Base-by-base conservation (phyloP, 2,329 filamentous ascomycete species). In the Ophiostoma fasciatum region DNA sequence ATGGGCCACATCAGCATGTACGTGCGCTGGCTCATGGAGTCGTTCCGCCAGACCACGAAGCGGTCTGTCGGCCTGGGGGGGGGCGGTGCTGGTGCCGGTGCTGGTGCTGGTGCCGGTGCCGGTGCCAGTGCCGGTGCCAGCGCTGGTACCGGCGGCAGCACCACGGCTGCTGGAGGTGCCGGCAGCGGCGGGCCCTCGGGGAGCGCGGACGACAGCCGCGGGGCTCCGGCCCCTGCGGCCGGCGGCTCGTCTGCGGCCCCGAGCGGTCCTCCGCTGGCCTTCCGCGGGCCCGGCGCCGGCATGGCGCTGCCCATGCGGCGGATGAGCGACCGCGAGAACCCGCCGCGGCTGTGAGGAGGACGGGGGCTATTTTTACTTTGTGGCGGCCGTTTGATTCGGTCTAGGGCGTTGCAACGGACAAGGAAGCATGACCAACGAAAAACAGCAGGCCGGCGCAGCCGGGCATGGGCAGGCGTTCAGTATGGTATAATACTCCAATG, bases 1-100 rank as follows among this genome's bases (percentile, higher is more conserved):
- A 57, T 71, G 41, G 69, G 68, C 34, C 66, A 71, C 46, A 60
- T 74, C 29, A 62, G 64, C 36, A 72, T 73, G 68, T 68, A 74
- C 43, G 64, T 72, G 30, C 65, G 66, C 38, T 72, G 67, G 67
- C 58, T 73, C 20, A 62, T 72, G 50, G 69, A 45, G 35, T 37
- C 35, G 20, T 35, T 45, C 27, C 40, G 42, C 17, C 43, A 45
- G 22, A 42, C 35, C 1, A 37, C 42, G 8, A 44, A 41, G 13
- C 41, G 40, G 5, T 38, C 36, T 1, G 40, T 41, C 20, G 35
- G 40, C 1, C 35, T 42, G 7, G 33, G 40, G 14, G 3, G n/a
- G 11, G 13, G 28, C 3, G 14, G 23, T 12, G 18, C 20, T n/a
- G 20, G 36, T 37, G 37, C 33, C 35, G 18, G 14, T 2, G 28